Evolutionary conservation across 805 yeast species (phyloP), one percentile per base, ranked within the genome.

Genomic region (Yamadazyma sp.): DNA sequence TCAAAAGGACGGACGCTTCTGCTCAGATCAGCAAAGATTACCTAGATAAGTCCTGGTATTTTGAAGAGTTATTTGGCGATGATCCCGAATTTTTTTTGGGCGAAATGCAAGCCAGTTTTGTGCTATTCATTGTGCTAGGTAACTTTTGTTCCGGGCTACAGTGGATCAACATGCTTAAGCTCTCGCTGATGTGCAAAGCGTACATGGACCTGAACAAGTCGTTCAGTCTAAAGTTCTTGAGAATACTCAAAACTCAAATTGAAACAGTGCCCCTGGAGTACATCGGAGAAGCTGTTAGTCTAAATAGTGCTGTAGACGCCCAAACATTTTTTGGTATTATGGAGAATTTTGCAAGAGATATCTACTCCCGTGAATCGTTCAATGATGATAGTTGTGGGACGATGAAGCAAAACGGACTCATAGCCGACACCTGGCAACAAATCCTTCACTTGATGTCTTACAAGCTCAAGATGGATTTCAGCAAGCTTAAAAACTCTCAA

Each of bases 111-210:
- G 51, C 80, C 14, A 52, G 73, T 2, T 83, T 69, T 42, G 35
- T 80, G 1, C 60, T 73, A 38, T 63, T 72, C 28, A 49, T 78
- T 1, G 47, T 78, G 1, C 62, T 82, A 44, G 85, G 82, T 11
- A 84, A 82, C 53, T 73, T 75, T 49, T 75, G 84, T 13, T 77
- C 82, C 10, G 71, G 77, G 13, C 60, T 74, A 14, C 89, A 82
- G 47, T 84, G 90, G 90, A 66, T 74, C 37, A 65, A 62, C 13
- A 44, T 82, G 23, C 46, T 77, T 9, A 70, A 67, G 32, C 50
- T 82, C 8, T 18, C 73, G 3, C 60, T 70, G 44, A 55, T 62
- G 32, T 37, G 40, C 20, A 40, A 41, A 17, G n/a, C 12, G 1
- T 53, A 64, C 11, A 36, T 72, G 3, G 30, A 19, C 1, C 27